Percentiles rank a stretch among this genome's conserved stretches.
Conservation (phyloP, 2,329 filamentous ascomycete genomes). For the Akanthomyces dipterigenus region DNA sequence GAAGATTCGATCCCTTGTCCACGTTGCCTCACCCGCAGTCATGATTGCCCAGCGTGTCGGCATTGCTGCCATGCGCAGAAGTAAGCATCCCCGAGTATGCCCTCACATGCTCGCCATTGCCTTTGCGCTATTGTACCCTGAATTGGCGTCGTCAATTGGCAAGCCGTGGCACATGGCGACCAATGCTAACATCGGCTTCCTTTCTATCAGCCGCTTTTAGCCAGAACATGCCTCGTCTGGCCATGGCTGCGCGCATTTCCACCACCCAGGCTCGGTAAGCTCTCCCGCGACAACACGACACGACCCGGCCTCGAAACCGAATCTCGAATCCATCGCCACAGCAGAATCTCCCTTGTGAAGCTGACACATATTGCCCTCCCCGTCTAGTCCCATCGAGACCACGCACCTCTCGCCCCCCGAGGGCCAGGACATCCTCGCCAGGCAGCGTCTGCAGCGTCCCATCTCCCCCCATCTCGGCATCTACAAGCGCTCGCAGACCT, state of each 20-base stretch:
- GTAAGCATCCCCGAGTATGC: slow-evolving; percentile 29
- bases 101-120: slow-evolving; percentile 6
- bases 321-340: not conserved
- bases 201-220: slow-evolving; percentile 28
- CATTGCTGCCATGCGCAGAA: slow-evolving; percentile 52
- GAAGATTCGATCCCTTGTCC: slow-evolving; percentile 13
- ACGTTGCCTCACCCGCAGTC: slow-evolving; percentile 12
- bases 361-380: not conserved
- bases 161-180: too few relatives aligned
- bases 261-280: slow-evolving; percentile 43
- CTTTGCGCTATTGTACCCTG: not conserved
- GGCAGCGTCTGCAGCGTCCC: slow-evolving; percentile 75
- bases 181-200: not conserved
- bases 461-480: slow-evolving; percentile 78
- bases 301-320: not conserved
- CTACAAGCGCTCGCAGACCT: slow-evolving; percentile 84
- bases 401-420: slow-evolving; percentile 49
- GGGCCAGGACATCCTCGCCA: slow-evolving; percentile 60
- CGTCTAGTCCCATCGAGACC: slow-evolving; percentile 45
- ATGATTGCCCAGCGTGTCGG: slow-evolving; percentile 55
- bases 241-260: slow-evolving; percentile 34
- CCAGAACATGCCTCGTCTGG: slow-evolving; percentile 41
- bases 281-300: not conserved
- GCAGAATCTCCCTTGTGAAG: not conserved
- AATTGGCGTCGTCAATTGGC: not conserved